Percentiles rank a stretch among this genome's conserved stretches.
phyloP scores from a whole-genome alignment of 129 eudicot species.

The Tanacetum coccineum region DNA sequence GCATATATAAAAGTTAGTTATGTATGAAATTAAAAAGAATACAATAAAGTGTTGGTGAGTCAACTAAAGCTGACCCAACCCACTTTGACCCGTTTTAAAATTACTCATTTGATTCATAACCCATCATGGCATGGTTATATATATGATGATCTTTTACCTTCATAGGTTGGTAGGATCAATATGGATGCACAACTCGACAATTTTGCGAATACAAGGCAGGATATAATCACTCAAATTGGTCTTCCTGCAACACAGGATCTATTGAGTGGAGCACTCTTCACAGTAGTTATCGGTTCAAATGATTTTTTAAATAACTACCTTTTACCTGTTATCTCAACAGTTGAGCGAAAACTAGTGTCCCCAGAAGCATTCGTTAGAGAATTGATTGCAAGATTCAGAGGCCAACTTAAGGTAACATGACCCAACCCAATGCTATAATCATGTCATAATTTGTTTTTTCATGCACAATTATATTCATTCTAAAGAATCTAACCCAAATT shows the following conservation, averaged over 20 bases:
- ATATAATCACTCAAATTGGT: conserved; percentile 57
- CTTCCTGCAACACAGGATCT: conserved; percentile 44
- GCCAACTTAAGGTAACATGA: conserved; percentile 63
- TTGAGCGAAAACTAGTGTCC: conserved; percentile 45
- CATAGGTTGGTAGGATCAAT: conserved; percentile 78
- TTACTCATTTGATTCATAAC: too few species aligned
- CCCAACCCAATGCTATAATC: conserved; percentile 9
- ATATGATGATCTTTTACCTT: background rate
- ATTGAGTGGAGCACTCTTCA: conserved; percentile 52
- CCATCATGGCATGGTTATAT: too few species aligned
- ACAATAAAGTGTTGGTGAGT: too few species aligned
- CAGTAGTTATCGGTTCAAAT: conserved; percentile 80
- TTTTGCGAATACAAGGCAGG: conserved; percentile 77
- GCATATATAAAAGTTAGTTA: too few species aligned
- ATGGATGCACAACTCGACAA: conserved; percentile 83
- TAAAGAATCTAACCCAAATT: too few species aligned
- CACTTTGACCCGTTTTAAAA: too few species aligned
- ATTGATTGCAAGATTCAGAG: conserved; percentile 59
- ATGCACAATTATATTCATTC: background rate
- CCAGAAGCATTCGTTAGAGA: conserved; percentile 59
- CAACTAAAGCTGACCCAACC: too few species aligned
- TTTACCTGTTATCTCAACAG: conserved; percentile 46
- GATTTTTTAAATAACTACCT: conserved; percentile 90
- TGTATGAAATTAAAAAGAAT: too few species aligned
- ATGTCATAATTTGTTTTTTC: background rate